Conservation (phyloP, 2,329 filamentous ascomycete species). For the Davidsoniella neocaledoniae region DNA sequence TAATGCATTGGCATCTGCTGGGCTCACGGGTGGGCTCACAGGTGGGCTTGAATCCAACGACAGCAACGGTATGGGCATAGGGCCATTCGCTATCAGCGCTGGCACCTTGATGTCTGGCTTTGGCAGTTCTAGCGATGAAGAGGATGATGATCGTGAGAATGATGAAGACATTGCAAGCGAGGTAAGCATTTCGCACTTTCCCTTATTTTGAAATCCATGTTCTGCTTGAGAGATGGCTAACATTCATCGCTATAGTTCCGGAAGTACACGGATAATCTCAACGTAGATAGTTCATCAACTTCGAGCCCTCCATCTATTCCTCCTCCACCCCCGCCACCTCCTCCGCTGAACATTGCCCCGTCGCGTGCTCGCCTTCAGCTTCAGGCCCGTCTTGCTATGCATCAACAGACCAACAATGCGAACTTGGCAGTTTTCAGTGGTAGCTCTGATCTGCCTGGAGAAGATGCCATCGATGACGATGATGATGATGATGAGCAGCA, state of each 20-base stretch:
- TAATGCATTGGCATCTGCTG: conserved; percentile 62
- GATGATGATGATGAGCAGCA: conserved; percentile 18
- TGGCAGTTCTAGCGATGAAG: conserved; percentile 86
- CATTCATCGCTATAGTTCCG: conserved; percentile 31
- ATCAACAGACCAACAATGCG: conserved; percentile 44
- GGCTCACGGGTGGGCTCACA: conserved; percentile 61
- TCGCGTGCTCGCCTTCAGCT: conserved; percentile 76
- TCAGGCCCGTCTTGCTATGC: conserved; percentile 69
- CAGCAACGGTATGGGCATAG: conserved; percentile 40
- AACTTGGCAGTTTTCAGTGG: conserved; percentile 29
- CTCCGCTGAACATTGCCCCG: conserved; percentile 70
- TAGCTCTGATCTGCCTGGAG: conserved; percentile 23
- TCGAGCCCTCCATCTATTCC: conserved; percentile 42
- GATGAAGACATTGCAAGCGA: conserved; percentile 57
- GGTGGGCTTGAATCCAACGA: conserved; percentile 35
- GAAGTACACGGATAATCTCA: conserved; percentile 39
- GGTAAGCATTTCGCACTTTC: conserved; percentile 31
- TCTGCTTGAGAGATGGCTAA: conserved; percentile 1
- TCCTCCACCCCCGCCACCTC: conserved; percentile 50
- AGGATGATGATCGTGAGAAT: conserved; percentile 75
- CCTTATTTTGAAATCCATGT: not conserved
- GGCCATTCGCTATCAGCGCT: conserved; percentile 54
- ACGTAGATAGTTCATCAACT: conserved; percentile 26
- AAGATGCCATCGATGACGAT: conserved; percentile 24
- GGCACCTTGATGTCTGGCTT: conserved; percentile 76